These are phyloP conservation scores for Bimuria novae-zelandiae DNA, from an alignment of 2,329 filamentous ascomycete species.

Conservation along the genomic window DNA sequence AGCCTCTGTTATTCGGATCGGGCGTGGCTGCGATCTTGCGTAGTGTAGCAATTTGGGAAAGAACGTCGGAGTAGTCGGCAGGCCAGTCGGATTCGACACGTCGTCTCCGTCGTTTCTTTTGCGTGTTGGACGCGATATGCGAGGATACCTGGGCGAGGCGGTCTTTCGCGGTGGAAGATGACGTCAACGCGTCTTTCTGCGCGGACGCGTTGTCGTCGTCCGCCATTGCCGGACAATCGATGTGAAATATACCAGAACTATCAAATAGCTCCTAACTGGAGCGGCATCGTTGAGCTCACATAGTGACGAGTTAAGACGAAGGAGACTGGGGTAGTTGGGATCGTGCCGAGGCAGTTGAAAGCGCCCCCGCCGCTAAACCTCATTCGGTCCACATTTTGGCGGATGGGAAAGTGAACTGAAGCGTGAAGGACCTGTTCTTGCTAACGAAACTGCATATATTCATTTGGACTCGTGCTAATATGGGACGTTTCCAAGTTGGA, in stretches of 20 bases:
- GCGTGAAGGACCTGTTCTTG: too few relatives aligned
- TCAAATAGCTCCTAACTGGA: slow-evolving; percentile 21
- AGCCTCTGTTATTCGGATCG: slow-evolving; percentile 59
- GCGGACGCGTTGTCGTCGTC: slow-evolving; percentile 22
- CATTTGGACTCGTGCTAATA: too few relatives aligned
- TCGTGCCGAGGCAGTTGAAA: slow-evolving; percentile 34
- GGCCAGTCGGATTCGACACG: slow-evolving; percentile 53
- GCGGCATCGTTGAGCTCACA: slow-evolving; percentile 22
- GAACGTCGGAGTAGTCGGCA: slow-evolving; percentile 65
- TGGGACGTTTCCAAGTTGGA: too few relatives aligned
- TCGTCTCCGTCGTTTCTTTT: slow-evolving; percentile 44
- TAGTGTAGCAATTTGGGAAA: slow-evolving; percentile 60
- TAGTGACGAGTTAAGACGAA: slow-evolving; percentile 12
- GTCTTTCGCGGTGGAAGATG: slow-evolving; percentile 42
- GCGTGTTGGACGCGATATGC: slow-evolving; percentile 47
- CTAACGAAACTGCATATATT: too few relatives aligned
- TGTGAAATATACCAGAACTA: neutral
- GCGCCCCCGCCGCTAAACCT: slow-evolving; percentile 26
- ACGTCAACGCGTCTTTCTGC: slow-evolving; percentile 23
- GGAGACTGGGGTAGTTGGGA: slow-evolving; percentile 22
- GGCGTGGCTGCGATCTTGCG: slow-evolving; percentile 60
- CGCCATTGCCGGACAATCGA: too few relatives aligned
- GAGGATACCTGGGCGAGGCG: slow-evolving; percentile 55
- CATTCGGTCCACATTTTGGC: neutral
- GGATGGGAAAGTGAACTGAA: neutral